Conservation (phyloP, 1,284 basidiomycete genomes). For the Moesziomyces sp. region DNA sequence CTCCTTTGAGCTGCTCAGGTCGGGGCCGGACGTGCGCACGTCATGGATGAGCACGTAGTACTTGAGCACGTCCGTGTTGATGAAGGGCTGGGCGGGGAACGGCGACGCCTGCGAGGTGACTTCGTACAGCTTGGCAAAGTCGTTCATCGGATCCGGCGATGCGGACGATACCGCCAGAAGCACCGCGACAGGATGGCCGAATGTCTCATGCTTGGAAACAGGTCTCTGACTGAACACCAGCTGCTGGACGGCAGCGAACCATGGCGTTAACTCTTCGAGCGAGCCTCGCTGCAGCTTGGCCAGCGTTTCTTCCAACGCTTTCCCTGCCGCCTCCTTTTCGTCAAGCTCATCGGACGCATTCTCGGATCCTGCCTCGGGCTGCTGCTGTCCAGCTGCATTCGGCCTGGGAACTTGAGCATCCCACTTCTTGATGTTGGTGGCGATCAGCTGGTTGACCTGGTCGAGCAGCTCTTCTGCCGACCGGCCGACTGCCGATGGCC, state of each 20-base stretch:
- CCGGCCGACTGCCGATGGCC: conserved; percentile 14
- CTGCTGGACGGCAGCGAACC: conserved; percentile 53
- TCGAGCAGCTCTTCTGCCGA: conserved; percentile 44
- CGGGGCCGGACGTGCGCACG: conserved; percentile 38
- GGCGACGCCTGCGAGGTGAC: conserved; percentile 33
- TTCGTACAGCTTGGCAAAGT: conserved; percentile 62
- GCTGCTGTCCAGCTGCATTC: neutral
- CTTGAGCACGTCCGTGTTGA: conserved; percentile 59
- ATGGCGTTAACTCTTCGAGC: conserved; percentile 48
- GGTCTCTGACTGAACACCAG: conserved; percentile 38
- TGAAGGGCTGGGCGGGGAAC: conserved; percentile 51
- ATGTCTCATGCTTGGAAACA: conserved; percentile 53
- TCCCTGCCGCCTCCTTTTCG: neutral
- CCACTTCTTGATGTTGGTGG: conserved; percentile 51
- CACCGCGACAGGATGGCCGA: conserved; percentile 49
- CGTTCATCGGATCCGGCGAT: conserved; percentile 64
- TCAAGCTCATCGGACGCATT: conserved; percentile 3
- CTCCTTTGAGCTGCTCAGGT: conserved; percentile 50
- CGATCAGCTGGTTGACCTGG: conserved; percentile 48
- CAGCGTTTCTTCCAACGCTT: conserved; percentile 20
- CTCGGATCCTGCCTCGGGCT: neutral
- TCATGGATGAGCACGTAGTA: conserved; percentile 66
- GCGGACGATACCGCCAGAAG: conserved; percentile 58
- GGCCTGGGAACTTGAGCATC: conserved; percentile 19
- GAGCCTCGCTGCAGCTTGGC: conserved; percentile 15